Base-by-base conservation (phyloP, 2,329 filamentous ascomycete species). In the Scytalidium sp. region DNA sequence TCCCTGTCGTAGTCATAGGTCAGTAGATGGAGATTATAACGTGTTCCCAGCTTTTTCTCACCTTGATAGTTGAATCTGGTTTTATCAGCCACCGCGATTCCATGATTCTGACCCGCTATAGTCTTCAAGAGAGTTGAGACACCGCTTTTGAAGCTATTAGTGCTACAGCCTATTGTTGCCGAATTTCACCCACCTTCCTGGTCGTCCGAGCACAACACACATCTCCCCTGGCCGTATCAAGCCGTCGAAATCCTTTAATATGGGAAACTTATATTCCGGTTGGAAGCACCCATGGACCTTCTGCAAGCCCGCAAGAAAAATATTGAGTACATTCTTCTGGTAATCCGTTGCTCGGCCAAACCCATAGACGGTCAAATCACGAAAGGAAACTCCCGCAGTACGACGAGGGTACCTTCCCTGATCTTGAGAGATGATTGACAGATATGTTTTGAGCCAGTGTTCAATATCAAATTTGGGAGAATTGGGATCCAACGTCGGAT, bases 111-210 rank as follows among this genome's bases (percentile, higher is more conserved):
- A 10, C 57, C 54, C 10, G 57, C 46, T 23, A 87, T 67, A 0
- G 80, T 72, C 66, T 84, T 85, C 9, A 86, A 69, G 1, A 86
- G 69, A 0, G 83, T 86, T 45, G 74, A 79, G 66, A 83, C 85
- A 3, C 83, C 83, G 2, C 80, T 41, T 83, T n/a, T 9, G n/a
- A 8, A 36, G 32, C 13, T 79, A 3, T 87, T 75, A 0, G 87
- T 20, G 44, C 36, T 7, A 36, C 17, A 13, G 15, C 4, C 4
- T 36, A 36, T 36, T n/a, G 4, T n/a, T 36, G 15, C 32, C 32
- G 6, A 36, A n/a, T 15, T 15, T 10, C 32, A 8, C 39, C 36
- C 39, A 46, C 1, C 77, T 80, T 0, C 77, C 76, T 0, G 84
- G 84, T 15, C 82, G 75, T 1, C 84, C 84, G 0, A 88, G 74